Conservation (phyloP, 495 filamentous ascomycete species). For the Hamigera avellanea region DNA sequence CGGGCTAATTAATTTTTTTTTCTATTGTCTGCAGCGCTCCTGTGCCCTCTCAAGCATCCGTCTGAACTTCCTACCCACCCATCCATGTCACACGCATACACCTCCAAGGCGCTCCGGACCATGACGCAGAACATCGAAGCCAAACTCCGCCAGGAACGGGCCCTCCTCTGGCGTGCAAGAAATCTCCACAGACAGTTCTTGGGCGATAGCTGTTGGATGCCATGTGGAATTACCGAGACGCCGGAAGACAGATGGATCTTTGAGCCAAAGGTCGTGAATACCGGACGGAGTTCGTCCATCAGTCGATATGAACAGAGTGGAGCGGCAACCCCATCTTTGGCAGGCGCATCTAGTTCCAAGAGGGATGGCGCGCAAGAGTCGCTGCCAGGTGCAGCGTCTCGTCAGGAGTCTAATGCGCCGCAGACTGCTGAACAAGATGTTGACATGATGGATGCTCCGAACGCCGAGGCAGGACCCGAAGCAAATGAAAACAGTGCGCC, state of each 20-base stretch:
- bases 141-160: constrained; percentile 68
- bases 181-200: constrained; percentile 65
- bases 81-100: constrained; percentile 71
- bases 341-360: constrained; percentile 2
- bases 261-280: constrained; percentile 15
- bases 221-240: constrained; percentile 44
- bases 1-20: constrained; percentile 3
- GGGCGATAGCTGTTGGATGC: constrained; percentile 71
- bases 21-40: constrained; percentile 46
- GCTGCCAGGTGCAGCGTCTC: constrained; percentile 1
- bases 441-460: constrained; percentile 32
- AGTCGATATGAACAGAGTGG: constrained; percentile 10
- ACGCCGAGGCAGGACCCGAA: constrained; percentile 1
- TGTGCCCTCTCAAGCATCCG: constrained; percentile 77
- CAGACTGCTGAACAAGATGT: constrained; percentile 20
- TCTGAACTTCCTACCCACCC: constrained; percentile 79
- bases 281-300: constrained; percentile 8
- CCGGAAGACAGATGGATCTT: constrained; percentile 29
- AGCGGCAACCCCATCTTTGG: constrained; percentile 2
- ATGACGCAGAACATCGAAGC: constrained; percentile 56
- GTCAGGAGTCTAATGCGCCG: constrained; percentile 3
- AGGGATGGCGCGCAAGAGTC: constrained; percentile 4
- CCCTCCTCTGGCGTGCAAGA: constrained; percentile 63
- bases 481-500: neutral
- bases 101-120: constrained; percentile 65